phyloP scores from a whole-genome alignment of 2,329 filamentous ascomycete species.

The Rasamsonia emersonii region DNA sequence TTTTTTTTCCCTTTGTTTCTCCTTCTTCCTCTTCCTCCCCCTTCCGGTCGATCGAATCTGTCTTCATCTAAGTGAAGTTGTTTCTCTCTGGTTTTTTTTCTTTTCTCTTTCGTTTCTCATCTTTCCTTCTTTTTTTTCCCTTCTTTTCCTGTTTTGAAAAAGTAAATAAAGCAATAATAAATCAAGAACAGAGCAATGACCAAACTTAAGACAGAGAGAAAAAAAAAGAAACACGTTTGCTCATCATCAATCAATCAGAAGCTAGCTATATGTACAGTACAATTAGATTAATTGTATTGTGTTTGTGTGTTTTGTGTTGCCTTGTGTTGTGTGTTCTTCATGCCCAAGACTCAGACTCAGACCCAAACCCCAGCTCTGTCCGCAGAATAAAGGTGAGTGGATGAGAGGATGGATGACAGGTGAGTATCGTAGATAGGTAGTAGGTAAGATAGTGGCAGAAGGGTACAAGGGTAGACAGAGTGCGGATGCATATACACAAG shows the following conservation, averaged over 20 bases:
- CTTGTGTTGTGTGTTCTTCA: slow-evolving; percentile 1
- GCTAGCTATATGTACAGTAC: slow-evolving; percentile 10
- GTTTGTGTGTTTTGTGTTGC: too few relatives aligned
- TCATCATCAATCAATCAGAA: slow-evolving; percentile 13
- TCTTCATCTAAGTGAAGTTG: too few relatives aligned
- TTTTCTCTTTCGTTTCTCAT: slow-evolving; percentile 3
- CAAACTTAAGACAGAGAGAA: slow-evolving; percentile 7
- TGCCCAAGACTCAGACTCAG: too few relatives aligned
- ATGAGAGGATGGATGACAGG: too few relatives aligned
- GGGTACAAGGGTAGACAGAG: neutral
- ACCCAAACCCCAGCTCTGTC: slow-evolving; percentile 6
- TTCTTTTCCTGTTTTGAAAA: slow-evolving; percentile 5
- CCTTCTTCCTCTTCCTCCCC: neutral
- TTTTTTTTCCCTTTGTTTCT: too few relatives aligned
- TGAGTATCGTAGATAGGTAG: neutral
- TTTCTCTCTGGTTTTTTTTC: neutral
- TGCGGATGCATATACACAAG: too few relatives aligned
- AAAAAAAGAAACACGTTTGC: slow-evolving; percentile 12
- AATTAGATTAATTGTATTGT: too few relatives aligned
- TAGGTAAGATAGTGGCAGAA: neutral
- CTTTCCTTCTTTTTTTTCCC: slow-evolving; percentile 1
- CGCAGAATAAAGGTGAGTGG: too few relatives aligned
- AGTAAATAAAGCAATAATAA: too few relatives aligned
- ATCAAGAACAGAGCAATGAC: neutral
- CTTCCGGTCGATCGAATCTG: too few relatives aligned